A percentile compares a stretch with the other conserved stretches of the same genome.
These are phyloP conservation scores for Zizania palustris DNA, from an alignment of 202 grass and related monocot genomes.

Conservation along the genomic window DNA sequence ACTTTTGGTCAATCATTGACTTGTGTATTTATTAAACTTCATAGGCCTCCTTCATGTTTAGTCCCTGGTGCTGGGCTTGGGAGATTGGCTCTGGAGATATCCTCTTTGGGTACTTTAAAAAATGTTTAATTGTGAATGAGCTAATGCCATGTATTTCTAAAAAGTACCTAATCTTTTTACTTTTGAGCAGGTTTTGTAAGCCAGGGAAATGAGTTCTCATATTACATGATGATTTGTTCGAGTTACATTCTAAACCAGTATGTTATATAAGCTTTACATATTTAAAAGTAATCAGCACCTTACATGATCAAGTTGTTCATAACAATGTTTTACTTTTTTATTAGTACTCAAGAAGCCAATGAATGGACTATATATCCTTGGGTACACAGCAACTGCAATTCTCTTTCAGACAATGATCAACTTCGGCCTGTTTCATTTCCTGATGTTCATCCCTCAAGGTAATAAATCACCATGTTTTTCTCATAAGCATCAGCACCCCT, in stretches of 20 bases:
- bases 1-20: conserved; percentile 6
- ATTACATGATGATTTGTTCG: conserved; percentile 99
- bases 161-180: conserved; percentile 27
- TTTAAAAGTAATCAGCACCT: conserved; percentile 25
- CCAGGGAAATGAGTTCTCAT: conserved; percentile 98
- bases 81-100: conserved; percentile 92
- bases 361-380: conserved; percentile 99
- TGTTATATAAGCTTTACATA: conserved; percentile 36
- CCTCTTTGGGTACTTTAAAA: conserved; percentile 70
- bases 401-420: conserved; percentile 87
- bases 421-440: conserved; percentile 91
- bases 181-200: conserved; percentile 80
- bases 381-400: conserved; percentile 99
- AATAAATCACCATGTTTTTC: conserved; percentile 31
- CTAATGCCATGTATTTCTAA: conserved; percentile 27
- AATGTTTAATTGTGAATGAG: conserved; percentile 11
- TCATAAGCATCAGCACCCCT: conserved; percentile 31
- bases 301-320: conserved; percentile 28
- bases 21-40: conserved; percentile 45
- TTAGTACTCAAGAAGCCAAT: conserved; percentile 69
- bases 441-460: conserved; percentile 97
- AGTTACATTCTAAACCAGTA: conserved; percentile 99
- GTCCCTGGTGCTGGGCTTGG: conserved; percentile 98
- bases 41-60: conserved; percentile 88
- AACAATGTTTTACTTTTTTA: conserved; percentile 29